Base-by-base conservation (phyloP, 1,139 yeast genomes). In the Yamadazyma friedrichii region DNA sequence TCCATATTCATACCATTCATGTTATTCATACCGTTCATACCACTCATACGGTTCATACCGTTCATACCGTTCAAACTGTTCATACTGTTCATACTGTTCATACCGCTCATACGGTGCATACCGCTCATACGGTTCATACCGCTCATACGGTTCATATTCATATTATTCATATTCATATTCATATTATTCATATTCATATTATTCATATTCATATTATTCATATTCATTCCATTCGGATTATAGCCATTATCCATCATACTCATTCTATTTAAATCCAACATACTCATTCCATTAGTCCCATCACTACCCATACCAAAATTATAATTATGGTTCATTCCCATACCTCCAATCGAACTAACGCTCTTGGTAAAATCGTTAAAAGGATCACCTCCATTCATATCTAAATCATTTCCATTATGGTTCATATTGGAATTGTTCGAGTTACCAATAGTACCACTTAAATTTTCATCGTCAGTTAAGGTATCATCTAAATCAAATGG, bases 1-100 rank as follows among this genome's bases (percentile, higher is more conserved):
- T 32, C 36, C 24, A 20, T 20, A 35, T 32, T 31, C 40, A 32
- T 40, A 1, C 37, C 38, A 13, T 36, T 28, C 36, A 35, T 33
- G 10, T 30, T 26, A 9, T 13, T 31, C 16, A 20, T 22, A 6
- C 26, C 16, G 26, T 25, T 24, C 35, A 31, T 30, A 16, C 30
- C 31, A 15, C 16, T 30, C 35, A 41, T 35, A 22, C 22, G 26
- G 15, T 22, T 32, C 38, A 34, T 26, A 9, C 32, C 15, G 31
- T 17, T 36, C 38, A 36, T 36, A 20, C 13, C n/a, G 20, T 36
- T 29, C 13, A 26, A 9, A 28, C 24, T 26, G 16, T 12, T 35
- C 9, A 10, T 15, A 20, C 11, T 29, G 16, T 10, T 15, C 32
- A 35, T 28, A 13, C 22, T 13, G n/a, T 33, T 22, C 16, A 15